Conservation (phyloP, 192 early-diverging fungal species). For the Gaertneriomyces semiglobifer region DNA sequence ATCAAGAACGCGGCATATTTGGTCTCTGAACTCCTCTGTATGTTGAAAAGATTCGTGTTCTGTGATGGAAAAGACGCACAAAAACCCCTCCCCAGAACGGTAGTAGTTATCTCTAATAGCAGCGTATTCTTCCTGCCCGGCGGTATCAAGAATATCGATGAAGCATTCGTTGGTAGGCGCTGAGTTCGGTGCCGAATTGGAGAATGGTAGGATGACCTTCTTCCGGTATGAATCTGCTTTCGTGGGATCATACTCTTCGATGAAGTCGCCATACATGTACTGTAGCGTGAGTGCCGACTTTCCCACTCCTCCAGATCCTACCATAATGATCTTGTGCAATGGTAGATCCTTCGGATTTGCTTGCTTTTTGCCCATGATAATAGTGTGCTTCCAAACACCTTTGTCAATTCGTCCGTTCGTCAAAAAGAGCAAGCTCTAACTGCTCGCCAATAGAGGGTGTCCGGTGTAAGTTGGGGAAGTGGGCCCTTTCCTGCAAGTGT, state of each 20-base stretch:
- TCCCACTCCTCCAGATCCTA: constrained; percentile 85
- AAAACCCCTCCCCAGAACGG: constrained; percentile 78
- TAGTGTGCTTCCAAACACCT: background rate
- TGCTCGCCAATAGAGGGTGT: too few relatives aligned
- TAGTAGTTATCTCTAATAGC: constrained; percentile 88
- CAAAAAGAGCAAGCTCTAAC: too few relatives aligned
- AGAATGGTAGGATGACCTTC: constrained; percentile 57
- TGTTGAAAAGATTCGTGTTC: constrained; percentile 77
- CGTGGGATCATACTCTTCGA: constrained; percentile 91
- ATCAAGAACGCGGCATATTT: constrained; percentile 79
- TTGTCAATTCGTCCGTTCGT: too few relatives aligned
- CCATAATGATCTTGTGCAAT: constrained; percentile 90
- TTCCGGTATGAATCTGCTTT: constrained; percentile 90
- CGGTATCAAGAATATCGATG: constrained; percentile 89
- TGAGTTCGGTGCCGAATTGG: background rate
- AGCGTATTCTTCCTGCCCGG: constrained; percentile 86
- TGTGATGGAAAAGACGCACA: constrained; percentile 79
- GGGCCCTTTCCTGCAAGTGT: too few relatives aligned
- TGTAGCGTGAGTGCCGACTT: constrained; percentile 86
- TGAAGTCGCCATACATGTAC: constrained; percentile 91
- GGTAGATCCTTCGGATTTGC: constrained; percentile 60
- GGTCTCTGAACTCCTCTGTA: constrained; percentile 79
- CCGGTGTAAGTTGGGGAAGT: too few relatives aligned
- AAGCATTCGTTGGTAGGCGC: constrained; percentile 70
- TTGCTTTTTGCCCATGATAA: constrained; percentile 64